Evolutionary conservation across 1,139 yeast species (phyloP).

Genomic region (Hyphopichia fennica): DNA sequence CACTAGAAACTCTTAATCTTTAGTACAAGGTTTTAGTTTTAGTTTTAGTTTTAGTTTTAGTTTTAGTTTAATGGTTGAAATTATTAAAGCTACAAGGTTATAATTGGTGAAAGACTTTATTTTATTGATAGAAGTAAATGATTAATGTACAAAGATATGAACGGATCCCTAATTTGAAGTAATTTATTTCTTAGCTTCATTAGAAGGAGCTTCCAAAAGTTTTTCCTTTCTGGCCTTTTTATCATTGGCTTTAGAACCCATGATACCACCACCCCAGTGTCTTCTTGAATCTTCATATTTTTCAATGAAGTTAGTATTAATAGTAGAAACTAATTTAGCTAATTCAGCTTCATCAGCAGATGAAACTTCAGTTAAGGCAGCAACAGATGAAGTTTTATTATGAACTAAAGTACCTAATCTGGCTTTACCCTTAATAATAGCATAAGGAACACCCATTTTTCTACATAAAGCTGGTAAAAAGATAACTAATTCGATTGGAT

Average conservation of each 20-base stretch:
- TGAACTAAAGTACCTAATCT: slow-evolving; percentile 97
- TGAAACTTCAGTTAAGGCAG: slow-evolving; percentile 92
- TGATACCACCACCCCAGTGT: slow-evolving; percentile 99
- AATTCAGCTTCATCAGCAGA: slow-evolving; percentile 94
- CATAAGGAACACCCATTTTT: slow-evolving; percentile 99
- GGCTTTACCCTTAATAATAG: slow-evolving; percentile 97
- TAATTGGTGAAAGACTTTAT: too few species aligned
- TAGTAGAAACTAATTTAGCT: slow-evolving; percentile 87
- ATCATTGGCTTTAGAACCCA: slow-evolving; percentile 90
- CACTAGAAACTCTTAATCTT: too few species aligned
- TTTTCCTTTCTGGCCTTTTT: slow-evolving; percentile 54
- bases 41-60: too few species aligned
- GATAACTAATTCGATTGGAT: slow-evolving; percentile 95
- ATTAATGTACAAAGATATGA: not conserved
- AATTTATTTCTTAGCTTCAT: not conserved
- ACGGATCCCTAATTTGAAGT: too few species aligned
- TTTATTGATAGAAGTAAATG: not conserved
- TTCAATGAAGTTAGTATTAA: slow-evolving; percentile 87
- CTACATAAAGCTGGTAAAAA: slow-evolving; percentile 98
- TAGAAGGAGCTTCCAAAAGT: slow-evolving; percentile 29
- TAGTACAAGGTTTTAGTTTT: too few species aligned
- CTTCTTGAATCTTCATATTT: slow-evolving; percentile 94
- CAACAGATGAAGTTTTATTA: slow-evolving; percentile 95
- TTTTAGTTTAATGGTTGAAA: too few species aligned
- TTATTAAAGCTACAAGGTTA: too few species aligned